Evolutionary conservation across 2,329 filamentous ascomycete species (phyloP).

Genomic region (Seiridium unicorne): DNA sequence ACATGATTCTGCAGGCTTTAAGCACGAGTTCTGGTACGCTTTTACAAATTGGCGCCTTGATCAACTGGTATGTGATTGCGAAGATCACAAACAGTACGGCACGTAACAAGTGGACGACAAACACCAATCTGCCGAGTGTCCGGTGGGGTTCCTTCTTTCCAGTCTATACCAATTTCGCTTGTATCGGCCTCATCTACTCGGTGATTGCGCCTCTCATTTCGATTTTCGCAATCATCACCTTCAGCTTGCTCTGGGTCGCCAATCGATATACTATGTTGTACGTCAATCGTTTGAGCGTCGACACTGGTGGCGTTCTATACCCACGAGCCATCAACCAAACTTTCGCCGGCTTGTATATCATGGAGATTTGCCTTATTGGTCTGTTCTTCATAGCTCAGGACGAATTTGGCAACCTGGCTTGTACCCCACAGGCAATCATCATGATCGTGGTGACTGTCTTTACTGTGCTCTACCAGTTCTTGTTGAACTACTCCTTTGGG

Average conservation of each 20-base stretch:
- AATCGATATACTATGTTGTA: slow-evolving; percentile 98
- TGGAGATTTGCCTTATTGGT: slow-evolving; percentile 87
- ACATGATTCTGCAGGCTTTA: slow-evolving; percentile 93
- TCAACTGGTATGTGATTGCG: slow-evolving; percentile 79
- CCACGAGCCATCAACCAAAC: slow-evolving; percentile 92
- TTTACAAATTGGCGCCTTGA: slow-evolving; percentile 75
- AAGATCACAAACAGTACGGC: slow-evolving; percentile 81
- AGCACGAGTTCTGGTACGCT: slow-evolving; percentile 88
- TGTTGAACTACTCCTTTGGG: slow-evolving; percentile 80
- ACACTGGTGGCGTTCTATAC: slow-evolving; percentile 91
- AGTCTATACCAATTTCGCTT: slow-evolving; percentile 94
- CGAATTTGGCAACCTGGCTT: slow-evolving; percentile 50
- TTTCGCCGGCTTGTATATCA: slow-evolving; percentile 91
- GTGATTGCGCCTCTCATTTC: slow-evolving; percentile 88
- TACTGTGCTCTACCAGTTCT: slow-evolving; percentile 74
- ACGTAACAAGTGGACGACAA: slow-evolving; percentile 79
- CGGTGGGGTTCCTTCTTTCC: slow-evolving; percentile 95
- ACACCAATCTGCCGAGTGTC: slow-evolving; percentile 74
- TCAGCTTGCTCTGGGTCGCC: slow-evolving; percentile 87
- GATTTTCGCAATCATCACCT: slow-evolving; percentile 90
- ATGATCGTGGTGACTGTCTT: slow-evolving; percentile 77
- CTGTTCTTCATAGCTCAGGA: slow-evolving; percentile 79
- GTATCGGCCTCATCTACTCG: slow-evolving; percentile 86
- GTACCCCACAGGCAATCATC: slow-evolving; percentile 73
- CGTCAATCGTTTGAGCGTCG: slow-evolving; percentile 82